Conservation (phyloP, 2,329 filamentous ascomycete genomes). For the Epichloe sibirici region DNA sequence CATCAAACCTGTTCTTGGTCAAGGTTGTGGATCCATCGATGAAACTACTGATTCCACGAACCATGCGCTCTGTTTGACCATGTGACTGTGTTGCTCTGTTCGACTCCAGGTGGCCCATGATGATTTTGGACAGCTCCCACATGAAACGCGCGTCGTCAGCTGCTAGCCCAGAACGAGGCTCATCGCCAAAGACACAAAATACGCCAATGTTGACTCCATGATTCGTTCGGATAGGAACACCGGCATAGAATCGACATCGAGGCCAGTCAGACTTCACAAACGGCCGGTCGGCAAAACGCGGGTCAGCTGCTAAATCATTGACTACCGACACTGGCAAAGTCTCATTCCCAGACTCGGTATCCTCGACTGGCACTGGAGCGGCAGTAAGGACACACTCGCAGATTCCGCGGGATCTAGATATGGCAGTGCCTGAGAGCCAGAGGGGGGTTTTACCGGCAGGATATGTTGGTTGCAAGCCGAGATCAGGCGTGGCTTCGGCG, state of each 20-base stretch:
- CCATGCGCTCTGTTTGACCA: slow-evolving; percentile 19
- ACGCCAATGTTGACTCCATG: slow-evolving; percentile 24
- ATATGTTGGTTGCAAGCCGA: slow-evolving; percentile 1
- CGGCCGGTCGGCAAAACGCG: slow-evolving; percentile 13
- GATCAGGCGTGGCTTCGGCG: slow-evolving; percentile 28
- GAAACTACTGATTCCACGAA: slow-evolving; percentile 20
- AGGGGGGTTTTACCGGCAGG: slow-evolving; percentile 2
- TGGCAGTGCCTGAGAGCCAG: slow-evolving; percentile 11
- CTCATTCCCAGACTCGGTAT: not conserved
- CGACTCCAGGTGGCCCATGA: slow-evolving; percentile 20
- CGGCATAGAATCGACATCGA: slow-evolving; percentile 19
- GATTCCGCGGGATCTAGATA: slow-evolving; percentile 12
- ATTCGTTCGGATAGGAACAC: slow-evolving; percentile 21
- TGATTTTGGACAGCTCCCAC: slow-evolving; percentile 11
- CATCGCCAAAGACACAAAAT: slow-evolving; percentile 13
- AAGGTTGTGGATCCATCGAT: slow-evolving; percentile 10
- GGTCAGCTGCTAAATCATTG: slow-evolving; percentile 10
- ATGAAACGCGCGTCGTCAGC: slow-evolving; percentile 12
- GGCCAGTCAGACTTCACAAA: slow-evolving; percentile 10
- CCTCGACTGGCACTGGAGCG: not conserved
- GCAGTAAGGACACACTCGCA: slow-evolving; percentile 2
- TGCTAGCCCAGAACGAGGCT: slow-evolving; percentile 9
- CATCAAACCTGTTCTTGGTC: not conserved
- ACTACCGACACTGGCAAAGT: not conserved
- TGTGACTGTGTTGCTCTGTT: slow-evolving; percentile 13